Evolutionary conservation across 192 early-diverging fungal species (phyloP), one percentile per base, ranked within the genome.

Genomic region (Coemansia sp.): DNA sequence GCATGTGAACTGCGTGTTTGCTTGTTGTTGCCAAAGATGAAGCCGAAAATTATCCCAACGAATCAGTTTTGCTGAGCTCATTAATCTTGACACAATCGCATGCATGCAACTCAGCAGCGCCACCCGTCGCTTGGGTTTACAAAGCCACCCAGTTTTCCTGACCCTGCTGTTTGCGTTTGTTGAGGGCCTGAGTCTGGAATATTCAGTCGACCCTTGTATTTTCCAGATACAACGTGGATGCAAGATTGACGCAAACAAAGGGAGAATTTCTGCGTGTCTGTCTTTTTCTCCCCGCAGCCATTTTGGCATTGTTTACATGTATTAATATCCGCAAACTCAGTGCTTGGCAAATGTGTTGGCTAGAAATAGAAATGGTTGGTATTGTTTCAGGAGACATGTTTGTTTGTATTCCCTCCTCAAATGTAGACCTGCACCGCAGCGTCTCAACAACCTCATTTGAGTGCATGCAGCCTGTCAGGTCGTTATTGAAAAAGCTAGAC

Each of bases 31-130:
- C 32, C 32, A 35, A 35, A 35, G 32, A 35, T 8, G 32, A 35
- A 35, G 41, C 41, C 41, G 41, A 45, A n/a, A 45, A 45, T 45
- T 45, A 45, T 45, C 41, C 41, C 41, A 45, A n/a, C 41, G 41
- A 45, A 45, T 45, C 41, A 45, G 41, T 15, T 7, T 35, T 45
- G 4, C 41, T n/a, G 15, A 45, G 41, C 41, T n/a, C 15, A 45
- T 45, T 45, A 45, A 45, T 45, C 41, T 45, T 45, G 41, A 45
- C 41, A n/a, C 11, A 35, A 45, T 45, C 5, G 41, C 11, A 12
- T 45, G 39, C 39, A 45, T 15, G 1, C 41, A 45, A 45, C 41
- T 5, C 2, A n/a, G 37, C 37, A 38, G 15, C 41, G 41, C 41
- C 41, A 45, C 41, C 27, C 0, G 27, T 45, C 5, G 3, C 14